phyloP scores from a whole-genome alignment of 2,329 filamentous ascomycete species.

The Colletotrichum higginsianum region DNA sequence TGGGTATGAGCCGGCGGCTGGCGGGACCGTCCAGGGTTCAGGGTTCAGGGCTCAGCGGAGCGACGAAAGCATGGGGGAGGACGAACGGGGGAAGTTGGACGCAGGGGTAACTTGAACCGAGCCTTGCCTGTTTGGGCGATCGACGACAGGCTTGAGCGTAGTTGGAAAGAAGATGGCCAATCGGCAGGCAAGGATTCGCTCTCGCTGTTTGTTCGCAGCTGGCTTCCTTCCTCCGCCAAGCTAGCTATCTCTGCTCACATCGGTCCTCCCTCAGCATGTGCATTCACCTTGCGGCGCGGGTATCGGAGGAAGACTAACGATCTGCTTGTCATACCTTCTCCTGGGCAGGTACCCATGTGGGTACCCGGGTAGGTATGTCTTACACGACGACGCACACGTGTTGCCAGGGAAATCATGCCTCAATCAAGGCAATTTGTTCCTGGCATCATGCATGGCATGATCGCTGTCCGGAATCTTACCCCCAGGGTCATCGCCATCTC shows the following conservation, averaged over 20 bases:
- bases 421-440: not conserved
- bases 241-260: not conserved
- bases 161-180: conserved; percentile 32
- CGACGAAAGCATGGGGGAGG: not conserved
- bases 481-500: not conserved
- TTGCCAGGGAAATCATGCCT: conserved; percentile 3
- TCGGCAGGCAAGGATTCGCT: conserved; percentile 5
- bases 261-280: not conserved
- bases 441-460: not conserved
- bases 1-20: conserved; percentile 6
- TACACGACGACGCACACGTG: conserved; percentile 13
- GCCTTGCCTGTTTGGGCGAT: conserved; percentile 25
- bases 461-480: not conserved
- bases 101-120: conserved; percentile 16
- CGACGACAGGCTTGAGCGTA: conserved; percentile 18
- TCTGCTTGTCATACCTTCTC: not conserved
- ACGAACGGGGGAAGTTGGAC: not conserved
- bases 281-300: not conserved
- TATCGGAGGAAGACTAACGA: too few species aligned
- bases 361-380: not conserved
- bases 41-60: conserved; percentile 5
- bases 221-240: too few species aligned
- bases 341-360: too few species aligned
- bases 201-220: conserved; percentile 17
- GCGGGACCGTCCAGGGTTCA: conserved; percentile 18